Evolutionary conservation across 768 basidiomycete genomes (phyloP).

Genomic region (Hypholoma sublateritium): DNA sequence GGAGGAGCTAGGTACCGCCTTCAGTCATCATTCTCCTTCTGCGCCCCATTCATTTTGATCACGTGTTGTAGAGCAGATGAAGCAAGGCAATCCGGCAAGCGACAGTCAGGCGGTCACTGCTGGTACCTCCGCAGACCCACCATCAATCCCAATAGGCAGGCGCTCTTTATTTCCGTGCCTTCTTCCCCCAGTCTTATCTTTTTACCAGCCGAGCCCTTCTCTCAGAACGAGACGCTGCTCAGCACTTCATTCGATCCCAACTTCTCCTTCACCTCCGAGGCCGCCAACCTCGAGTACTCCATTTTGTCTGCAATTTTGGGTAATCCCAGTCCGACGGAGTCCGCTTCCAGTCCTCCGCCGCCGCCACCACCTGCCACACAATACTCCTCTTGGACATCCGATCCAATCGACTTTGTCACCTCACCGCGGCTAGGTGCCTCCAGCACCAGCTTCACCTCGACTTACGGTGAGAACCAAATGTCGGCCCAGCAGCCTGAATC

Average conservation of each 20-base stretch:
- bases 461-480: conserved; percentile 37
- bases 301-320: conserved; percentile 92
- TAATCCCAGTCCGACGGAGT: conserved; percentile 60
- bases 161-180: conserved; percentile 9
- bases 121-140: conserved; percentile 30
- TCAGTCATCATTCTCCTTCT: conserved; percentile 22
- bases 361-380: conserved; percentile 29
- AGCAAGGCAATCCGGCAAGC: conserved; percentile 42
- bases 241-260: conserved; percentile 60
- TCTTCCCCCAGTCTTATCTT: conserved; percentile 16
- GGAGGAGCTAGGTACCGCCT: conserved; percentile 72
- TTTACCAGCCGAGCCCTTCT: conserved; percentile 47
- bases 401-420: conserved; percentile 37
- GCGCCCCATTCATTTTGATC: conserved; percentile 24
- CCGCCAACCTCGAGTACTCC: conserved; percentile 92
- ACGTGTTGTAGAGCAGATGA: conserved; percentile 50
- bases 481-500: conserved; percentile 35
- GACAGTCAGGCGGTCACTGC: conserved; percentile 28
- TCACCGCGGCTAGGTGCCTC: conserved; percentile 32
- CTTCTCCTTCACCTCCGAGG: conserved; percentile 80
- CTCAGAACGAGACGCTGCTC: conserved; percentile 60
- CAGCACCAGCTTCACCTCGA: conserved; percentile 25
- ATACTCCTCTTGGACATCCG: conserved; percentile 45
- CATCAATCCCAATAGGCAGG: conserved; percentile 22
- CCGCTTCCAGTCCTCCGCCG: conserved; percentile 42